Percentiles rank a stretch among this genome's conserved stretches.
Evolutionary conservation across 495 filamentous ascomycete species (phyloP).

Genomic region (Penicillium longicatenatum): DNA sequence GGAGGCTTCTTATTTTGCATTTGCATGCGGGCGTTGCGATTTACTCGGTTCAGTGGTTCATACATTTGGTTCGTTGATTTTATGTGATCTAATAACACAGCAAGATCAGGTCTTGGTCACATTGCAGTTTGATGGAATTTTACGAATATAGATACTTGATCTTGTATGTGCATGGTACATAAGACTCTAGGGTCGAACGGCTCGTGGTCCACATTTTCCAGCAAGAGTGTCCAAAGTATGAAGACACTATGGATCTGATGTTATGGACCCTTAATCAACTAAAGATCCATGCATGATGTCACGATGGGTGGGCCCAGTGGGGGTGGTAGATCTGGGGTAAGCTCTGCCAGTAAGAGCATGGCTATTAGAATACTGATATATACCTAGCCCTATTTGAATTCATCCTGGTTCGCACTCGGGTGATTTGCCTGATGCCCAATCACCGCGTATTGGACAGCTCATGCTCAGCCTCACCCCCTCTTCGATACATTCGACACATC

Average conservation of each 20-base stretch:
- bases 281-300: background rate
- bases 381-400: background rate
- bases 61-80: background rate
- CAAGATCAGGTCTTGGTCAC: background rate
- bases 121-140: background rate
- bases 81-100: background rate
- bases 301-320: background rate
- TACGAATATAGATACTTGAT: no score
- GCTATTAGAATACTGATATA: background rate
- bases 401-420: background rate
- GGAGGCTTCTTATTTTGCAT: conserved; percentile 3
- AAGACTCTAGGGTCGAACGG: no score
- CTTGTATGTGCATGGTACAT: no score
- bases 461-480: no score
- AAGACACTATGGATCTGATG: background rate
- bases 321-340: background rate
- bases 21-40: conserved; percentile 1
- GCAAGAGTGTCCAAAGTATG: background rate
- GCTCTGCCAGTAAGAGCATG: background rate
- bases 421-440: no score
- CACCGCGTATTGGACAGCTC: no score
- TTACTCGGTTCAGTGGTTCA: background rate
- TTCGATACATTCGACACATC: no score
- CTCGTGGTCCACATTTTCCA: background rate
- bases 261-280: background rate